A percentile compares a stretch with the other conserved stretches of the same genome.
These are phyloP conservation scores for Endogone sp. DNA, from an alignment of 192 early-diverging fungal genomes.

Conservation along the genomic window DNA sequence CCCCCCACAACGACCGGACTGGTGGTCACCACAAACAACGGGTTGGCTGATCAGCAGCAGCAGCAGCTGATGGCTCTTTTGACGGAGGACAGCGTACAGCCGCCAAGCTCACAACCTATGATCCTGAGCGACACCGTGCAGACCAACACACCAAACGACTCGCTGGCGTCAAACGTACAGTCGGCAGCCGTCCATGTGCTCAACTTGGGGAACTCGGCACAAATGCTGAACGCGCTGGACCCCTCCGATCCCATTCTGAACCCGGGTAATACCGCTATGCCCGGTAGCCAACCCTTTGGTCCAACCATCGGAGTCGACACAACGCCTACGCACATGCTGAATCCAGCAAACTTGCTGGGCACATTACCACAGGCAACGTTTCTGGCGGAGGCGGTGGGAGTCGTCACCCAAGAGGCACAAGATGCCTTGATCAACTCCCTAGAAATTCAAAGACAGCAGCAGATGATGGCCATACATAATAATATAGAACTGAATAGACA, in stretches of 20 bases:
- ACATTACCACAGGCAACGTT: neutral
- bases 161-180: neutral
- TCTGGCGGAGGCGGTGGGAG: too few relatives aligned
- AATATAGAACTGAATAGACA: neutral
- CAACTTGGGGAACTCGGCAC: neutral
- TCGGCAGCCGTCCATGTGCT: neutral
- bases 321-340: neutral
- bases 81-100: neutral
- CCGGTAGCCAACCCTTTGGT: neutral
- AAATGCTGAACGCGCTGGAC: neutral
- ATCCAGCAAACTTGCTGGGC: neutral
- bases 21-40: neutral
- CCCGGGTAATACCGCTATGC: neutral
- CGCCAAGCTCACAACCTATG: neutral
- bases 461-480: too few relatives aligned
- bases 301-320: neutral
- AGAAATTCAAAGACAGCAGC: neutral
- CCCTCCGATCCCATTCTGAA: neutral
- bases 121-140: neutral
- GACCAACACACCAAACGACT: neutral
- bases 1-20: neutral
- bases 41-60: neutral
- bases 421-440: neutral
- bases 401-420: neutral
- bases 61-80: too few relatives aligned